Conservation (phyloP, 345 rosid genomes). For the Linum usitatissimum region DNA sequence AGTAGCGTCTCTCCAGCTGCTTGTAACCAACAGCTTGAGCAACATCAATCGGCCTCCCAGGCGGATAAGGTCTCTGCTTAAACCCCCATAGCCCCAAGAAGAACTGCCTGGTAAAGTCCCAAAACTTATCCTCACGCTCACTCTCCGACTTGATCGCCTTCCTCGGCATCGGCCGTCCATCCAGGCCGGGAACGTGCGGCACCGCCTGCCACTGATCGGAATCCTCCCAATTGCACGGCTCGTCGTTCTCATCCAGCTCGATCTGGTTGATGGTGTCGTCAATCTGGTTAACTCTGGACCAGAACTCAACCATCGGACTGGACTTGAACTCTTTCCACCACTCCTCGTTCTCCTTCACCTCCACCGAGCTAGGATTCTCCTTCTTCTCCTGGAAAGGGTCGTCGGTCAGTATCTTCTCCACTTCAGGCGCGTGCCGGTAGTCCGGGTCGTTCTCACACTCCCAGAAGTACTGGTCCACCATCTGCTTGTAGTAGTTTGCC, state of each 20-base stretch:
- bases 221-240: slow-evolving; percentile 59
- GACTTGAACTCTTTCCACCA: slow-evolving; percentile 61
- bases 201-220: slow-evolving; percentile 56
- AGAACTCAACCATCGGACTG: slow-evolving; percentile 59
- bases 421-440: slow-evolving; percentile 65
- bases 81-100: slow-evolving; percentile 89
- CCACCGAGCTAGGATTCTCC: slow-evolving; percentile 60
- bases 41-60: slow-evolving; percentile 68
- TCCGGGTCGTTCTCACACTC: slow-evolving; percentile 74
- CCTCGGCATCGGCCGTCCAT: slow-evolving; percentile 86
- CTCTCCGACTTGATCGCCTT: slow-evolving; percentile 55
- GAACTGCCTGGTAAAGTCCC: slow-evolving; percentile 81
- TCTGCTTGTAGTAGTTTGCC: slow-evolving; percentile 30
- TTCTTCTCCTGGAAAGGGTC: slow-evolving; percentile 51
- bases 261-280: slow-evolving; percentile 43
- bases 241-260: slow-evolving; percentile 48
- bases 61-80: slow-evolving; percentile 77
- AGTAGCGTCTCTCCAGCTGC: slow-evolving; percentile 71
- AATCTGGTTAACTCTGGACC: slow-evolving; percentile 52
- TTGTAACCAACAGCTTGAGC: slow-evolving; percentile 91
- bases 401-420: slow-evolving; percentile 50
- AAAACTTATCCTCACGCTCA: slow-evolving; percentile 86
- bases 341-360: slow-evolving; percentile 49
- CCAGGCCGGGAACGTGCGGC: slow-evolving; percentile 63
- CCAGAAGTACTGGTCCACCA: slow-evolving; percentile 59